Evolutionary conservation across 2,329 filamentous ascomycete species (phyloP).

Genomic region (Metarhizium anisopliae): DNA sequence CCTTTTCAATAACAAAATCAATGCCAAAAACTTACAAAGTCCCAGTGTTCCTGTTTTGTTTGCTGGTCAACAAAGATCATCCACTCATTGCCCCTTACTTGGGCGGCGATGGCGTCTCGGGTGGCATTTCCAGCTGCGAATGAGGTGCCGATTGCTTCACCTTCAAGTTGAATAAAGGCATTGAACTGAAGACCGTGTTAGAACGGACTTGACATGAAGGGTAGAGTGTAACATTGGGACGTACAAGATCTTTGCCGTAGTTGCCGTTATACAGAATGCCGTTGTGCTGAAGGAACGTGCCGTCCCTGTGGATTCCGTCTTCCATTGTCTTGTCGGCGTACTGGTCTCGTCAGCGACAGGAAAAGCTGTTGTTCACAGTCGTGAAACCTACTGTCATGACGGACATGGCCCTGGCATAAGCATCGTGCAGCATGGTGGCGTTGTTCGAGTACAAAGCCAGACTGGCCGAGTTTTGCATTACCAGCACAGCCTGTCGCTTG

Average conservation of each 20-base stretch:
- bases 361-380: not conserved
- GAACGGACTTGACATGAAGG: not conserved
- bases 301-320: conserved; percentile 16
- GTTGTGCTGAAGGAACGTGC: conserved; percentile 14
- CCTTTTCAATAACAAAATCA: no score
- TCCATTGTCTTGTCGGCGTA: conserved; percentile 9
- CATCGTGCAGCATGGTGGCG: conserved; percentile 11
- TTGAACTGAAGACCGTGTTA: conserved; percentile 9
- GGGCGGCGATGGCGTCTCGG: conserved; percentile 11
- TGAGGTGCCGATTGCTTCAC: conserved; percentile 13
- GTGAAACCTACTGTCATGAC: conserved; percentile 10
- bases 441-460: conserved; percentile 13
- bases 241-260: conserved; percentile 15
- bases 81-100: conserved; percentile 13
- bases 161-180: conserved; percentile 13
- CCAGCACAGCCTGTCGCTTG: conserved; percentile 9
- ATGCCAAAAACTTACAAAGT: conserved; percentile 9
- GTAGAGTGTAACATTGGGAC: not conserved
- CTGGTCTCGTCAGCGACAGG: not conserved
- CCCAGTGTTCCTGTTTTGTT: conserved; percentile 12
- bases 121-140: conserved; percentile 11
- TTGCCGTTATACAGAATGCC: conserved; percentile 16
- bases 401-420: conserved; percentile 9
- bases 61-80: conserved; percentile 13
- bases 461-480: conserved; percentile 15